A percentile compares a stretch with the other conserved stretches of the same genome.
These are phyloP conservation scores for Paratinospora sagittata DNA, from an alignment of 164 flowering plant species.

Conservation along the genomic window DNA sequence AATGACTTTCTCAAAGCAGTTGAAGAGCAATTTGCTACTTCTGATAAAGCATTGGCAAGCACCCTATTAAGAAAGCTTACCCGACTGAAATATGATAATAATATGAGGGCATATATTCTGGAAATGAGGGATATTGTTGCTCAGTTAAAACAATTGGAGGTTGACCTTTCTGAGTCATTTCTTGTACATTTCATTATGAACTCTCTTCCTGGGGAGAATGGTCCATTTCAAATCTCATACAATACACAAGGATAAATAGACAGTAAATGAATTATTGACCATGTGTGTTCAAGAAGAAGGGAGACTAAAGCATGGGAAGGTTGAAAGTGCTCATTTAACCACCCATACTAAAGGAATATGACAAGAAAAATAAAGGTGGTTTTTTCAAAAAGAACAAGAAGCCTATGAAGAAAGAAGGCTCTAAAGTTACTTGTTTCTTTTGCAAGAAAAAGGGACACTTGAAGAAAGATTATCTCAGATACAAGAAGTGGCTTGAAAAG, in stretches of 20 bases:
- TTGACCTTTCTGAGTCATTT: background rate
- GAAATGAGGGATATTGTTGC: background rate
- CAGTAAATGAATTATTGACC: too few species aligned
- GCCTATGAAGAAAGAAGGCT: too few species aligned
- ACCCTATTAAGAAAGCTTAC: background rate
- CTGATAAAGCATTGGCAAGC: background rate
- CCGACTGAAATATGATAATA: background rate
- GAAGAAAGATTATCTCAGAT: background rate
- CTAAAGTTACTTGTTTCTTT: too few species aligned
- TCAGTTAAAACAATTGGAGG: background rate
- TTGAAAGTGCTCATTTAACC: background rate
- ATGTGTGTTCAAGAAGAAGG: too few species aligned
- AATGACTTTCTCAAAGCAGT: too few species aligned
- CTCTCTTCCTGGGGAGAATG: background rate
- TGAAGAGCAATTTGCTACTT: background rate
- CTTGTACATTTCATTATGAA: background rate
- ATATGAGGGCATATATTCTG: background rate
- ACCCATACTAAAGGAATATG: background rate
- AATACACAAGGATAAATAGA: too few species aligned
- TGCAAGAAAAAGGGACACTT: background rate
- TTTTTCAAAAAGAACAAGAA: background rate
- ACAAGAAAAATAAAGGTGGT: background rate
- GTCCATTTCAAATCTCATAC: background rate
- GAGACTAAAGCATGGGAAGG: too few species aligned
- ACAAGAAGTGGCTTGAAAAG: background rate